A percentile compares a stretch with the other conserved stretches of the same genome.
Evolutionary conservation across 2,329 filamentous ascomycete species (phyloP).

Genomic region (Penicillium sclerotigenum): DNA sequence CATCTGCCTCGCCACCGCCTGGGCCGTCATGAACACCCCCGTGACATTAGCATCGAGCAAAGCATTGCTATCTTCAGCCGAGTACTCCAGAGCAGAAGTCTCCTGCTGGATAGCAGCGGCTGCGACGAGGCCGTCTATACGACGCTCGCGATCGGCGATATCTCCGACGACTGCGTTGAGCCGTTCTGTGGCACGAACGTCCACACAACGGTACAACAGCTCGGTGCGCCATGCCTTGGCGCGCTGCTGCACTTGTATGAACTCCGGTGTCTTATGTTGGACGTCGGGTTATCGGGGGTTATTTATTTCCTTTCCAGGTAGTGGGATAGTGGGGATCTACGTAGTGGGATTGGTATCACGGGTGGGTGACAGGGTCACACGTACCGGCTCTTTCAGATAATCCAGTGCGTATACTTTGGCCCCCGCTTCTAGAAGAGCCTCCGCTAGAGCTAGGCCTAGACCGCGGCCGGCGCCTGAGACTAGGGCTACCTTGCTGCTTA

Average conservation of each 20-base stretch:
- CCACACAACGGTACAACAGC: constrained; percentile 71
- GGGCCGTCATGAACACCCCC: constrained; percentile 61
- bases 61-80: constrained; percentile 56
- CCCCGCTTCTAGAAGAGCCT: background rate
- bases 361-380: background rate
- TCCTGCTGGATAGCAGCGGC: constrained; percentile 75
- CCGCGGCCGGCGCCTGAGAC: background rate
- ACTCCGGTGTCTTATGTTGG: background rate
- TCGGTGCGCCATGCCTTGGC: constrained; percentile 44
- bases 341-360: no score
- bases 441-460: background rate
- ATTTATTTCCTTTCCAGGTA: background rate
- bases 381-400: background rate
- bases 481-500: background rate
- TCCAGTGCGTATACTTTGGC: background rate
- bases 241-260: background rate
- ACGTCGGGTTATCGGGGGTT: background rate
- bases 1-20: constrained; percentile 62
- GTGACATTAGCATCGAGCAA: constrained; percentile 63
- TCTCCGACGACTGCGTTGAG: constrained; percentile 65
- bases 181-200: constrained; percentile 68
- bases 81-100: constrained; percentile 75
- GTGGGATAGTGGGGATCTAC: no score
- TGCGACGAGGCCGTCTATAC: constrained; percentile 74
- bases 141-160: constrained; percentile 67